Evolutionary conservation across 2,329 filamentous ascomycete genomes (phyloP), one percentile per base, ranked within the genome.

Genomic region (Emmonsiellopsis sp.): DNA sequence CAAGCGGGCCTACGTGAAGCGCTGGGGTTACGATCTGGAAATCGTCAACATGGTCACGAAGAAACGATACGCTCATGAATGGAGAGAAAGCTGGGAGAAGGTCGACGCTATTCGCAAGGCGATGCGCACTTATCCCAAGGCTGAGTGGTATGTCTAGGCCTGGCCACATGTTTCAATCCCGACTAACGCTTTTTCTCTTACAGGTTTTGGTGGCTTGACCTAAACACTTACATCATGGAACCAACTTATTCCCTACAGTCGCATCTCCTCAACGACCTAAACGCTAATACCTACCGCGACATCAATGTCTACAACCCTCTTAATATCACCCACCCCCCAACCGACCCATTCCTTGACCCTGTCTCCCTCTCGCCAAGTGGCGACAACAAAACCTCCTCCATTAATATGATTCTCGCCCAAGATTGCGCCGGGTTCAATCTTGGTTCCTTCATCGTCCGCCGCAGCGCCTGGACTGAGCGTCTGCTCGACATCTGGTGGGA

Each of bases 51-150:
- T 98, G 91, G 92, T 90, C 74, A 95, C 91, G 52, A 95, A 96
- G 80, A 97, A 96, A 75, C 84, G 91, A 60, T 98, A 98, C 68
- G 92, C 93, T 31, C 93, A 98, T 73, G 93, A 98, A 73, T 98
- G 93, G 93, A 83, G 93, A 65, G 93, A 98, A 73, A 94, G 92
- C 69, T 98, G 93, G 93, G 93, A 98, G 73, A 98, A 97, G 77
- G 91, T 96, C 57, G 93, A 98, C 69, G 89, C 89, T 42, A 83
- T 98, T 63, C 84, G 92, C 56, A 87, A 89, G 57, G 84, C 86
- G 44, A 85, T 98, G 79, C 82, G 84, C 67, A 96, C 96, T 70
- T 96, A 97, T 66, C 93, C 93, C 31, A 80, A 95, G 59, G 93
- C 92, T 35, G 92, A 98, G 76, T 98, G 93, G 93, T 95, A 77